These are phyloP conservation scores for Sarocladiaceae sp. DNA, from an alignment of 2,329 filamentous ascomycete genomes.

Conservation along the genomic window DNA sequence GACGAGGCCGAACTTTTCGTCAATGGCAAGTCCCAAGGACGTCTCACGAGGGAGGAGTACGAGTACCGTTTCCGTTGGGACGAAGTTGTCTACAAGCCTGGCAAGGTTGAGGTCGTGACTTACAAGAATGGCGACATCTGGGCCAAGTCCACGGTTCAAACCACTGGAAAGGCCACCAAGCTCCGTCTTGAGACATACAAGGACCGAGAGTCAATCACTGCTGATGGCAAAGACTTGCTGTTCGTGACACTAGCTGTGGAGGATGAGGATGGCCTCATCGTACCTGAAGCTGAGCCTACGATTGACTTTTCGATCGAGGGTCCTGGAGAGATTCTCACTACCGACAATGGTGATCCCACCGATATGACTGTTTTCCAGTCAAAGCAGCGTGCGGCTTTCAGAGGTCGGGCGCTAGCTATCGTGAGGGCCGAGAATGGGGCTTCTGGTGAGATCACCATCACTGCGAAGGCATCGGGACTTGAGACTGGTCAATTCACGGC, in stretches of 20 bases:
- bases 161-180: slow-evolving; percentile 32
- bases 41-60: slow-evolving; percentile 26
- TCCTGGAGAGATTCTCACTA: slow-evolving; percentile 41
- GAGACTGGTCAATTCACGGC: neutral
- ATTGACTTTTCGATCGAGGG: slow-evolving; percentile 41
- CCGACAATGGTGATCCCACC: slow-evolving; percentile 47
- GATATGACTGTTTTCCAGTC: slow-evolving; percentile 40
- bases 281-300: slow-evolving; percentile 35
- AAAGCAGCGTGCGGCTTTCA: slow-evolving; percentile 33
- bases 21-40: slow-evolving; percentile 43
- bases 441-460: slow-evolving; percentile 4
- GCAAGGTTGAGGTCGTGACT: slow-evolving; percentile 40
- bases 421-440: slow-evolving; percentile 22
- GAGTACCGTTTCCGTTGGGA: slow-evolving; percentile 52
- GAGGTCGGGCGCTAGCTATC: slow-evolving; percentile 35
- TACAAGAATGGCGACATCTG: slow-evolving; percentile 44
- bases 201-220: slow-evolving; percentile 33
- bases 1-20: slow-evolving; percentile 53
- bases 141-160: slow-evolving; percentile 37
- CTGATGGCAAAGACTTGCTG: slow-evolving; percentile 40
- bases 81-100: slow-evolving; percentile 41
- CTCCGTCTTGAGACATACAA: slow-evolving; percentile 30
- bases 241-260: slow-evolving; percentile 42
- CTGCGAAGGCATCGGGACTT: slow-evolving; percentile 8
- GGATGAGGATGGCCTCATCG: slow-evolving; percentile 37